Conservation (phyloP, 2,329 filamentous ascomycete species). For the Trichoderma breve region DNA sequence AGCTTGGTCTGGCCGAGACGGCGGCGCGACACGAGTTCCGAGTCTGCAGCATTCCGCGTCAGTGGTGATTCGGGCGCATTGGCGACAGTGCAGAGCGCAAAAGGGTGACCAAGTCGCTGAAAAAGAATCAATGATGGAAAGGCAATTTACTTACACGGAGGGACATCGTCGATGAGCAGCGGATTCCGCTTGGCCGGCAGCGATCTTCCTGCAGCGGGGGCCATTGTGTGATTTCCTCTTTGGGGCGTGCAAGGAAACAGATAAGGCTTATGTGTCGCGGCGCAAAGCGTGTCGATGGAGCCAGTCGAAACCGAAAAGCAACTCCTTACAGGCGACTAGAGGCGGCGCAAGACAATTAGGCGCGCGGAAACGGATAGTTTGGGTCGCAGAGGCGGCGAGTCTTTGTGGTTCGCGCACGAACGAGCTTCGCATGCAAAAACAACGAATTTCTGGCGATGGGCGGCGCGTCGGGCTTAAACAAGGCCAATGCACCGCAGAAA, state of each 20-base stretch:
- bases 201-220: conserved; percentile 36
- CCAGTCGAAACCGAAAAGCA: conserved; percentile 20
- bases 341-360: conserved; percentile 12
- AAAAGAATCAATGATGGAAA: not conserved
- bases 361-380: conserved; percentile 23
- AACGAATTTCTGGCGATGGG: not conserved
- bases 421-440: conserved; percentile 15
- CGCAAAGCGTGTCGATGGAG: conserved; percentile 19
- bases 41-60: conserved; percentile 47
- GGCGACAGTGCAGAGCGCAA: not conserved
- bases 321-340: conserved; percentile 23
- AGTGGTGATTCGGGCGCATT: conserved; percentile 23
- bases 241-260: conserved; percentile 7
- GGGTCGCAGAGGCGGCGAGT: not conserved
- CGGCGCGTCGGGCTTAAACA: conserved; percentile 18
- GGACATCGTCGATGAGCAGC: conserved; percentile 62
- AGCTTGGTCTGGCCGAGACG: conserved; percentile 92
- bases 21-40: conserved; percentile 75
- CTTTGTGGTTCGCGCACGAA: conserved; percentile 7
- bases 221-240: conserved; percentile 32
- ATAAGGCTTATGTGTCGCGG: conserved; percentile 10
- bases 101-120: not conserved
- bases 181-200: conserved; percentile 65
- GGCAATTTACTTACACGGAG: conserved; percentile 52
- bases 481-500: conserved; percentile 3